Evolutionary conservation across 2,329 filamentous ascomycete genomes (phyloP).

Genomic region (Ophiobolus disseminans): DNA sequence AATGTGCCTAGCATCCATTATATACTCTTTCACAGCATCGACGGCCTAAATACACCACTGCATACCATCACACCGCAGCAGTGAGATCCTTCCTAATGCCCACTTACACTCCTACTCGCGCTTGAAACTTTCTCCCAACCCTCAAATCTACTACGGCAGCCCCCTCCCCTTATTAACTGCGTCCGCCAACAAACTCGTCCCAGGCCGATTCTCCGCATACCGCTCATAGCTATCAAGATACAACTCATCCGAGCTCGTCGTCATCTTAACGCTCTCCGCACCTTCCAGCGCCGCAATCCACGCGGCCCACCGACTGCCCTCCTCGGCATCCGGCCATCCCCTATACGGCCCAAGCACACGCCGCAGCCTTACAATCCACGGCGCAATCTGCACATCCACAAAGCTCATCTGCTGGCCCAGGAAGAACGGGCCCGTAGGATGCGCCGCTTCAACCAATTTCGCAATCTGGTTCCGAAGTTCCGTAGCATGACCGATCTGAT

Average conservation of each 20-base stretch:
- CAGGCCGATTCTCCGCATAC: slow-evolving; percentile 67
- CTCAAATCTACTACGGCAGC: slow-evolving; percentile 57
- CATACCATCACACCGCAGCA: too few relatives aligned
- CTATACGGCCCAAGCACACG: slow-evolving; percentile 70
- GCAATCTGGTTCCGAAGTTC: slow-evolving; percentile 71
- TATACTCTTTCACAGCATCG: too few relatives aligned
- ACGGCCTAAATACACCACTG: too few relatives aligned
- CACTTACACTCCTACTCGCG: too few relatives aligned
- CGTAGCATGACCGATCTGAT: slow-evolving; percentile 65
- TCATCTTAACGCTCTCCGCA: slow-evolving; percentile 68
- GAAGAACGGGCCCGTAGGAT: slow-evolving; percentile 73
- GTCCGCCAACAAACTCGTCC: slow-evolving; percentile 65
- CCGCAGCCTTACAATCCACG: slow-evolving; percentile 74
- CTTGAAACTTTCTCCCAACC: neutral
- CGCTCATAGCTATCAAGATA: slow-evolving; percentile 73
- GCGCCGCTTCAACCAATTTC: slow-evolving; percentile 64
- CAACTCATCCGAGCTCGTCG: slow-evolving; percentile 70
- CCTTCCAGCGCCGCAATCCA: slow-evolving; percentile 75
- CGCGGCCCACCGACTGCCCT: slow-evolving; percentile 68
- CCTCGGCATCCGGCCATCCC: slow-evolving; percentile 69
- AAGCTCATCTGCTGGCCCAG: slow-evolving; percentile 64
- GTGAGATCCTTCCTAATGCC: too few relatives aligned
- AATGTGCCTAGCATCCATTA: too few relatives aligned
- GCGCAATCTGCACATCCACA: slow-evolving; percentile 78
- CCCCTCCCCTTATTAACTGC: slow-evolving; percentile 65